Evolutionary conservation across 352 stramenopile genomes (phyloP).

Genomic region (Pythium periplocum): DNA sequence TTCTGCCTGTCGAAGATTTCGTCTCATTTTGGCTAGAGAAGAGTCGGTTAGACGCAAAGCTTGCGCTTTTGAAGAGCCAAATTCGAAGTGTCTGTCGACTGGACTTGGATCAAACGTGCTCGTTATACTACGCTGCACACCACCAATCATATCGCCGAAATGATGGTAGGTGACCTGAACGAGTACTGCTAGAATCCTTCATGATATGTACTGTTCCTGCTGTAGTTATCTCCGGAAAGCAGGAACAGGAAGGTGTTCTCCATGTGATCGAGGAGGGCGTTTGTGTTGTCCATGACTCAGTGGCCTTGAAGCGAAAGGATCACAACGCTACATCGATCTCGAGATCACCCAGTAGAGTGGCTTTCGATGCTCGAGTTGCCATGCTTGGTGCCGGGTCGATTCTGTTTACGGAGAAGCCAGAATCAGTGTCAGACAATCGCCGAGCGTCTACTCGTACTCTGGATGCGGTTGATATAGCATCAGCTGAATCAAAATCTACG

Average conservation of each 20-base stretch:
- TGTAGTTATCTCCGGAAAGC: constrained; percentile 28
- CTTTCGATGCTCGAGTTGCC: constrained; percentile 34
- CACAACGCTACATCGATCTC: neutral
- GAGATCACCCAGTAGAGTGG: constrained; percentile 16
- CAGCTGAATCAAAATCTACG: constrained; percentile 3
- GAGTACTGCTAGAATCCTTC: neutral
- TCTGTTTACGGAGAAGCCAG: constrained; percentile 23
- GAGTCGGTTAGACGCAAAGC: constrained; percentile 24
- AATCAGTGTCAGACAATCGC: constrained; percentile 2
- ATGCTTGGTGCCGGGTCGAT: constrained; percentile 30
- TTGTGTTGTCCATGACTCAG: constrained; percentile 37
- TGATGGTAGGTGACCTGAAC: constrained; percentile 22
- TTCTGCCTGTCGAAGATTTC: constrained; percentile 32
- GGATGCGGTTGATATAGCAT: constrained; percentile 1
- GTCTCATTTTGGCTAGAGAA: constrained; percentile 24
- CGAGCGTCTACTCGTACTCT: constrained; percentile 9
- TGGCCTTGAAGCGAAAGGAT: constrained; percentile 28
- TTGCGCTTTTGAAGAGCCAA: constrained; percentile 24
- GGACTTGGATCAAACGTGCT: constrained; percentile 32
- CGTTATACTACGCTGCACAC: constrained; percentile 34
- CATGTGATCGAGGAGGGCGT: constrained; percentile 33
- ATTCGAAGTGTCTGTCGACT: constrained; percentile 28
- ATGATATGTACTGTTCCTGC: neutral
- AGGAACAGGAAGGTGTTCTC: constrained; percentile 19
- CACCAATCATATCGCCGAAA: constrained; percentile 31